phyloP scores from a whole-genome alignment of 164 flowering plant species.

The Vitis amurensis region DNA sequence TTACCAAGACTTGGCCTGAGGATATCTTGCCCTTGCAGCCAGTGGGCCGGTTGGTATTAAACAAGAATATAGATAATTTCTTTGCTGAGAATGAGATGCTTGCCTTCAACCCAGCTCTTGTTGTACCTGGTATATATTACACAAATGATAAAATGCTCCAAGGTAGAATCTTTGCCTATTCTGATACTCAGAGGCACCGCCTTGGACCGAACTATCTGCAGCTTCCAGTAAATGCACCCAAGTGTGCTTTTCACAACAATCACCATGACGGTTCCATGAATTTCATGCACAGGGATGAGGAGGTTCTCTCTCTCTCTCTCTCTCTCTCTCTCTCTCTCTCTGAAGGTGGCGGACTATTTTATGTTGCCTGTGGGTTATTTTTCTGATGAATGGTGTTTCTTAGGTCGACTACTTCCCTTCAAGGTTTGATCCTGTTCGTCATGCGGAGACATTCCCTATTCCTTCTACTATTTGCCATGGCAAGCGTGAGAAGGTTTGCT shows the following conservation, averaged over 20 bases:
- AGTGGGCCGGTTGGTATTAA: constrained; percentile 92
- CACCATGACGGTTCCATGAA: constrained; percentile 98
- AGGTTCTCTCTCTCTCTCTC: constrained; percentile 44
- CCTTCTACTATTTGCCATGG: constrained; percentile 5
- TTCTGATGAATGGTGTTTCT: too few relatives aligned
- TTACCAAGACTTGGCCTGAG: constrained; percentile 98
- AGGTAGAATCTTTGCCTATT: constrained; percentile 77
- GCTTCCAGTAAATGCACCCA: constrained; percentile 95
- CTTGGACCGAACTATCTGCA: constrained; percentile 95
- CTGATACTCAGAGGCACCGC: constrained; percentile 97
- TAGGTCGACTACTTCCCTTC: constrained; percentile 17
- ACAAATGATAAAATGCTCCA: constrained; percentile 96
- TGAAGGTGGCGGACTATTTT: too few relatives aligned
- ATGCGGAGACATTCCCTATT: constrained; percentile 14
- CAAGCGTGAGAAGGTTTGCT: constrained; percentile 14
- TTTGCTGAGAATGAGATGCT: constrained; percentile 96
- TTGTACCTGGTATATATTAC: constrained; percentile 90
- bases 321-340: too few relatives aligned
- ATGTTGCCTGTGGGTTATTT: too few relatives aligned
- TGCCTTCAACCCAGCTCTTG: constrained; percentile 83
- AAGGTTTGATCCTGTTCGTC: constrained; percentile 17
- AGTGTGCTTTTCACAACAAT: constrained; percentile 90
- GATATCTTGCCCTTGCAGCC: constrained; percentile 89
- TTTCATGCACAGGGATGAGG: constrained; percentile 98
- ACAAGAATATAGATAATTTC: constrained; percentile 93